These are phyloP conservation scores for Pestalotiopsis sp. DNA, from an alignment of 2,329 filamentous ascomycete species.

Conservation along the genomic window DNA sequence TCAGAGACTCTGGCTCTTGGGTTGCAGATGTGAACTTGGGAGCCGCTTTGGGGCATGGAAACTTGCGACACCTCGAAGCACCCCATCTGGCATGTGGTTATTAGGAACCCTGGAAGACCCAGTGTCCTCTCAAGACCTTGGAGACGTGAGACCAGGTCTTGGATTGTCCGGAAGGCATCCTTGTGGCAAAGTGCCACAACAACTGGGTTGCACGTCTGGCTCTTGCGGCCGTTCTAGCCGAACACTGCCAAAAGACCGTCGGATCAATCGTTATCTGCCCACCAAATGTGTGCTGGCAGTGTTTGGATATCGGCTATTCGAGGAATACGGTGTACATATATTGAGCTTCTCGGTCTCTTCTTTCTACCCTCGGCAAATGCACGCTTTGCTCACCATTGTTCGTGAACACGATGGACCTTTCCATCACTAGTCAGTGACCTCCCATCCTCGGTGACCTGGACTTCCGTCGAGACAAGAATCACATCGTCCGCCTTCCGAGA, in stretches of 20 bases:
- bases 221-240: neutral
- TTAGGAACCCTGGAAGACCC: neutral
- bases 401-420: neutral
- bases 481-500: neutral
- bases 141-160: neutral
- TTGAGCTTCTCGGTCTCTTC: no score
- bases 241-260: neutral
- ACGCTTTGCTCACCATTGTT: neutral
- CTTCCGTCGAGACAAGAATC: neutral
- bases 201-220: neutral
- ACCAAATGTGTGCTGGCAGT: no score
- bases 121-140: neutral
- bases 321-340: no score
- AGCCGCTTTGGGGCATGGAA: neutral
- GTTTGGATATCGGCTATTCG: no score
- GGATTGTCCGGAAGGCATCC: neutral
- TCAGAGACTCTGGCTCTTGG: conserved; percentile 14
- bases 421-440: neutral
- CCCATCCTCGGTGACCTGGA: neutral
- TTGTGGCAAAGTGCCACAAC: neutral
- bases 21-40: conserved; percentile 4
- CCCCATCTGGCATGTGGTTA: neutral
- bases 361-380: neutral
- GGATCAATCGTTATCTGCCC: no score
- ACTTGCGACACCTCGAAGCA: neutral